Evolutionary conservation across 2,329 filamentous ascomycete species (phyloP), one percentile per base, ranked within the genome.

Genomic region (Cladophialophora yegresii): DNA sequence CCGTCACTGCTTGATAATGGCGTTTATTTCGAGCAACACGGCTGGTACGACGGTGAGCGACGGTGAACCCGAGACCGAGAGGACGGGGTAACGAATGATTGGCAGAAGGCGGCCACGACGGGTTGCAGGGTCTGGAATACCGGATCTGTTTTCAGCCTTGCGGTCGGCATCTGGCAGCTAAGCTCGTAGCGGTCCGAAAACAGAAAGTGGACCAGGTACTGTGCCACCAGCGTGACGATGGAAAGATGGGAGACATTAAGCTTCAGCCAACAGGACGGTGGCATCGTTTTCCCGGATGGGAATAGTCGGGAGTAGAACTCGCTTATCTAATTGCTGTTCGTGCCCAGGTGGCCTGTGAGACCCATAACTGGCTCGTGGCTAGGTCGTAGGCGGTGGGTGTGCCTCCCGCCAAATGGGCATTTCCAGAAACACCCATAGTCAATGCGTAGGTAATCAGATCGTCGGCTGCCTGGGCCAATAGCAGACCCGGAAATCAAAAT

Each of bases 11-110:
- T 56, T 56, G 30, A 43, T 56, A 56, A 56, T 43, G 32, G 33
- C 54, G 54, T 56, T 56, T 43, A 56, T 56, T 56, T 56, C 33
- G n/a, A 28, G 54, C 6, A 56, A 28, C 51, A n/a, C 23, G 23
- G 16, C 26, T n/a, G 28, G 12, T 30, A 13, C 9, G 36, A 43
- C 6, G 51, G 51, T 20, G 28, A 54, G 10, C n/a, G n/a, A n/a
- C n/a, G n/a, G n/a, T n/a, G n/a, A n/a, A n/a, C n/a, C n/a, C n/a
- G n/a, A n/a, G n/a, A n/a, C 51, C 16, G 51, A 32, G 23, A 54
- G 28, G 16, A 28, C n/a, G 26, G 51, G n/a, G 28, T 30, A 33
- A 5, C 51, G 23, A 26, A 50, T 13, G 22, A 20, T 26, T 26
- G 20, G 10, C 47, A 50, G 20, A 50, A 23, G 9, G 20, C 47